phyloP scores from a whole-genome alignment of 176 grass and related monocot genomes.

The maize (Zea mays) region Zm-B73-REFERENCE-NAM-5.0 NC_050105.1:144162001-144162500 shows the following conservation, averaged over 20 bases:
- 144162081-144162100: neutral
- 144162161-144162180: neutral
- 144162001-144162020: too few relatives aligned
- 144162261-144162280: slow-evolving; percentile 35
- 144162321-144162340: too few relatives aligned
- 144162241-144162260: neutral
- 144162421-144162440: neutral
- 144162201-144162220: neutral
- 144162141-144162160: slow-evolving; percentile 24
- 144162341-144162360: too few relatives aligned
- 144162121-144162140: slow-evolving; percentile 43
- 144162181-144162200: slow-evolving; percentile 9
- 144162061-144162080: too few relatives aligned
- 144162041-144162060: too few relatives aligned
- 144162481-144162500: neutral
- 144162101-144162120: neutral
- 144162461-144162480: neutral
- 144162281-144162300: too few relatives aligned
- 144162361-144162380: too few relatives aligned
- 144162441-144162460: neutral
- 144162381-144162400: neutral
- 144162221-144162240: neutral
- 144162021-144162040: too few relatives aligned
- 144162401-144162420: neutral
- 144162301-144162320: too few relatives aligned